Evolutionary conservation across 805 yeast species (phyloP), one percentile per base, ranked within the genome.

Genomic region (Blastobotrys americana): DNA sequence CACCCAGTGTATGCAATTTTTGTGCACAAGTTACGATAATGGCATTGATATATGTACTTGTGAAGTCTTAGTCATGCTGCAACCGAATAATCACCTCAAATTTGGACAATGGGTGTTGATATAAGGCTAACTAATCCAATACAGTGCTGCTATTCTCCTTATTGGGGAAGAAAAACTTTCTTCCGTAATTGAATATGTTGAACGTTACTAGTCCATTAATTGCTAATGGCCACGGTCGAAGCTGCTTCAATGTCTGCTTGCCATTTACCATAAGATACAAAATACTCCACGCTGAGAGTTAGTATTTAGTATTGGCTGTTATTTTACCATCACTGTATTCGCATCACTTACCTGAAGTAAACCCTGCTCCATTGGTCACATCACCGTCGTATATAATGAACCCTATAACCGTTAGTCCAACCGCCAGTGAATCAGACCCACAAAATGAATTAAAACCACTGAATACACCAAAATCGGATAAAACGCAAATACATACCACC

Each of bases 341-440:
- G n/a, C n/a, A 34, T 6, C 13, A 35, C 55, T 37, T 44, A 57
- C 60, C 58, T 5, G 64, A 53, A 2, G 63, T 50, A 56, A 88
- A 82, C 0, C 95, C 96, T 1, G 90, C 72, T 2, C 95, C 96
- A 63, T 84, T 80, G 38, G 74, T 72, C 17, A 77, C 64, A 56
- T 87, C 96, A 13, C 84, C 81, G 58, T 88, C 96, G 51, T 71
- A 70, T 34, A 82, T 74, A 69, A 88, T 82, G 52, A 57, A 63
- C 18, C 67, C 63, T 59, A 31, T 37, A 23, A 6, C 19, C n/a
- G 13, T 13, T 8, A 20, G 4, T 40, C 10, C 10, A n/a, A n/a
- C n/a, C n/a, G n/a, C n/a, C n/a, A n/a, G n/a, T n/a, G n/a, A n/a
- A n/a, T n/a, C n/a, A n/a, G n/a, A n/a, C n/a, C n/a, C n/a, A n/a